Base-by-base conservation (phyloP, 73 alveolate genomes). In the Tetrahymena borealis region DNA sequence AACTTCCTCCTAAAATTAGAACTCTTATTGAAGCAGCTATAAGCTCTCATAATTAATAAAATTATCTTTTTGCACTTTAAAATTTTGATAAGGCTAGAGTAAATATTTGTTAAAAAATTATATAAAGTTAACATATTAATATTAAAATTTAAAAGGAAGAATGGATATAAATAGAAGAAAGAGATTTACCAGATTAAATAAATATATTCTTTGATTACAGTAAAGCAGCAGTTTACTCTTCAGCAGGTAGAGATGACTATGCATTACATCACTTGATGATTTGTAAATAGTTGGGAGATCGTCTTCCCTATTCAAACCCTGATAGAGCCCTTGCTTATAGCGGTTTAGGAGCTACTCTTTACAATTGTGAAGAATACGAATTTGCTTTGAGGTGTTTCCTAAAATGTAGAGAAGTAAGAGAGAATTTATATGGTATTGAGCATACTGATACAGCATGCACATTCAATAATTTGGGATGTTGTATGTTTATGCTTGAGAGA, bases 401-500 rank as follows among this genome's bases (percentile, higher is more conserved):
- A 90, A 95, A 94, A 93, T 99, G 99, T 11, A 94, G 99, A 93
- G 99, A 98, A 94, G 96, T 97, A 91, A 97, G 99, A 95, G 99
- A 98, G 95, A 98, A 98, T 93, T 94, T 98, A 37, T 96, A 98
- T 24, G 99, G 99, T 2, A 99, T 99, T 6, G 99, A 98, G 90
- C 98, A 99, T n/a, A 97, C 98, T 7, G 99, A 98, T 91, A 98
- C 99, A 10, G 99, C 99, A n/a, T 98, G 99, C 6, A 98, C 98
- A 13, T 98, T 97, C 91, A 98, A 98, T 94, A 98, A 98, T 94
- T 96, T 98, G 32, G 99, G 99, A 60, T 97, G 98, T 85, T 97
- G 98, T 90, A 97, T 97, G 99, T 93, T 78, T 91, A 94, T 94
- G 98, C 96, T 97, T 11, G 99, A 96, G 37, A 95, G 99, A 91